These are phyloP conservation scores for Plicaturopsis crispa DNA, from an alignment of 768 basidiomycete genomes.

Conservation along the genomic window DNA sequence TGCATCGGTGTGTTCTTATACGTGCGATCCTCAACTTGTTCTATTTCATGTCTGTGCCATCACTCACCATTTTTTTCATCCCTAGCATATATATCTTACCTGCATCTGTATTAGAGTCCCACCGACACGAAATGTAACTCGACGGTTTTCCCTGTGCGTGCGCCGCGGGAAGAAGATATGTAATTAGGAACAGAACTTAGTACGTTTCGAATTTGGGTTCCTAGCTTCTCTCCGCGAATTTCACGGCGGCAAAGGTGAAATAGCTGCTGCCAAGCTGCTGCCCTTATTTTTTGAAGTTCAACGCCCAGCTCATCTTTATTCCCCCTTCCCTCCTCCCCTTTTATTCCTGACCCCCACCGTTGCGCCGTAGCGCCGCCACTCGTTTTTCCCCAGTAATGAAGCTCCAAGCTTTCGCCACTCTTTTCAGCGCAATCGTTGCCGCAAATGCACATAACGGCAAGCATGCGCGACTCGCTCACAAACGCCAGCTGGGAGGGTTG, in stretches of 20 bases:
- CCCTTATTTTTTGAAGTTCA: slow-evolving; percentile 9
- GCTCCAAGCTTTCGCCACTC: slow-evolving; percentile 32
- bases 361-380: slow-evolving; percentile 7
- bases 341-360: slow-evolving; percentile 13
- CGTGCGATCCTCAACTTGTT: slow-evolving; percentile 8
- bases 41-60: slow-evolving; percentile 8
- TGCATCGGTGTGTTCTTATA: slow-evolving; percentile 10
- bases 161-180: no score
- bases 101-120: no score
- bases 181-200: no score
- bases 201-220: no score
- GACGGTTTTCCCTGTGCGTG: no score
- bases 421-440: slow-evolving; percentile 33
- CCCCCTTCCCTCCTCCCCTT: slow-evolving; percentile 9
- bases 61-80: slow-evolving; percentile 11
- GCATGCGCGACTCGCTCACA: slow-evolving; percentile 32
- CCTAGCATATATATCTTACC: no score
- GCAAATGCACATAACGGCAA: slow-evolving; percentile 28
- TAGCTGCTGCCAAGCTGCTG: slow-evolving; percentile 7
- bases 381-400: slow-evolving; percentile 31
- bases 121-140: no score
- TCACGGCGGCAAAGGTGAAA: neutral
- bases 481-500: no score
- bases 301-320: no score
- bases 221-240: no score